Evolutionary conservation across 371 early-diverging fungal genomes (phyloP).

Genomic region (Zychaea mexicana): DNA sequence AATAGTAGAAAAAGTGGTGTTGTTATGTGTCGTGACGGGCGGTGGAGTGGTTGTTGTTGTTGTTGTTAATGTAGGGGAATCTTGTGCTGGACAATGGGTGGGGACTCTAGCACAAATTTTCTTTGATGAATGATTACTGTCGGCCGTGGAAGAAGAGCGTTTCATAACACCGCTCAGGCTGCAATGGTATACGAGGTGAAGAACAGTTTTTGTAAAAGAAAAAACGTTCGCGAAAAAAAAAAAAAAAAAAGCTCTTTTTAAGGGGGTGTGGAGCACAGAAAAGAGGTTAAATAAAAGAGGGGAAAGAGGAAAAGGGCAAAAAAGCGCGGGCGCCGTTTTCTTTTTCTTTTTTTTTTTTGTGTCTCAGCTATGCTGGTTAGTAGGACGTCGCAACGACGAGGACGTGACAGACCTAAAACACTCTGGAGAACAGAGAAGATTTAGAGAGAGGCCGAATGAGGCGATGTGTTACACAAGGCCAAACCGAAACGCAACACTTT

Average conservation of each 20-base stretch:
- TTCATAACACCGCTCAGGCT: conserved; percentile 39
- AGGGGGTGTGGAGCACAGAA: background rate
- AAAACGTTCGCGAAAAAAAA: no score
- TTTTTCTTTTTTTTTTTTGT: no score
- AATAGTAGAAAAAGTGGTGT: no score
- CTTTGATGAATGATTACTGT: conserved; percentile 28
- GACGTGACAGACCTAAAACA: no score
- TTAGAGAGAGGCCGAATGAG: no score
- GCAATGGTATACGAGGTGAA: background rate
- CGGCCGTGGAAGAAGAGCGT: conserved; percentile 33
- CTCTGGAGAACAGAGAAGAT: no score
- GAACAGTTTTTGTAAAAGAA: background rate
- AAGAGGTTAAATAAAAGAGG: background rate
- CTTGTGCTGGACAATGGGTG: conserved; percentile 12
- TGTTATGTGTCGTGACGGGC: no score
- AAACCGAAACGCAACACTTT: no score
- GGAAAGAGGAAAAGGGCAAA: background rate
- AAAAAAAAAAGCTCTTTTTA: background rate
- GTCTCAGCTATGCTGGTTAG: no score
- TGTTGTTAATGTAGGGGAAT: background rate
- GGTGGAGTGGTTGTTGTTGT: conserved; percentile 3
- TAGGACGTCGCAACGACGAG: no score
- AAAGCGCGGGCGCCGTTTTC: background rate
- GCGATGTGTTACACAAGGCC: no score
- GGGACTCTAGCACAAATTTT: conserved; percentile 23